Evolutionary conservation across 345 rosid species (phyloP).

Genomic region (Linum trigynum): DNA sequence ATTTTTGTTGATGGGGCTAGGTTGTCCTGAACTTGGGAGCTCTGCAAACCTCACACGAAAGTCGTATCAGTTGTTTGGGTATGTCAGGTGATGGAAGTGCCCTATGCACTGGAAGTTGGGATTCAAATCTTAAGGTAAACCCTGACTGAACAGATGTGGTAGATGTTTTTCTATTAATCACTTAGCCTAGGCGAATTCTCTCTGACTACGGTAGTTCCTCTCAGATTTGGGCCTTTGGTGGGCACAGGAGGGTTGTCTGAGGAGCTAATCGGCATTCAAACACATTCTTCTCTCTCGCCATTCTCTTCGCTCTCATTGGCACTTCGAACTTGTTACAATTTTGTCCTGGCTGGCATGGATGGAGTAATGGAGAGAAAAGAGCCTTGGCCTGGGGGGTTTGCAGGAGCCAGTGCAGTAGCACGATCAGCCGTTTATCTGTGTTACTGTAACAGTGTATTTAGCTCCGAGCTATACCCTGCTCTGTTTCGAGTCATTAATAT

Average conservation of each 20-base stretch:
- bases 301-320: neutral
- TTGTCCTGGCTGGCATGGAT: no score
- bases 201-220: neutral
- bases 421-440: no score
- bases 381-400: no score
- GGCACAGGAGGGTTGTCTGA: constrained; percentile 55
- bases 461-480: no score
- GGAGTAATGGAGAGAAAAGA: no score
- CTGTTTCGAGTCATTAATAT: no score
- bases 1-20: constrained; percentile 28
- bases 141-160: neutral
- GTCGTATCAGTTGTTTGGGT: constrained; percentile 77
- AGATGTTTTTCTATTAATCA: constrained; percentile 2
- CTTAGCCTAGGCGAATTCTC: neutral
- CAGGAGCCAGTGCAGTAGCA: no score
- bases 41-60: constrained; percentile 68
- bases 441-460: no score
- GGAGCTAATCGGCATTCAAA: neutral
- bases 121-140: constrained; percentile 88
- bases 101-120: constrained; percentile 97
- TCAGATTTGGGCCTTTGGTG: constrained; percentile 99
- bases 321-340: no score
- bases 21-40: constrained; percentile 70
- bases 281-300: neutral
- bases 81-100: constrained; percentile 98